Evolutionary conservation across 768 basidiomycete species (phyloP), one percentile per base, ranked within the genome.

Genomic region (Podaxis sp.): DNA sequence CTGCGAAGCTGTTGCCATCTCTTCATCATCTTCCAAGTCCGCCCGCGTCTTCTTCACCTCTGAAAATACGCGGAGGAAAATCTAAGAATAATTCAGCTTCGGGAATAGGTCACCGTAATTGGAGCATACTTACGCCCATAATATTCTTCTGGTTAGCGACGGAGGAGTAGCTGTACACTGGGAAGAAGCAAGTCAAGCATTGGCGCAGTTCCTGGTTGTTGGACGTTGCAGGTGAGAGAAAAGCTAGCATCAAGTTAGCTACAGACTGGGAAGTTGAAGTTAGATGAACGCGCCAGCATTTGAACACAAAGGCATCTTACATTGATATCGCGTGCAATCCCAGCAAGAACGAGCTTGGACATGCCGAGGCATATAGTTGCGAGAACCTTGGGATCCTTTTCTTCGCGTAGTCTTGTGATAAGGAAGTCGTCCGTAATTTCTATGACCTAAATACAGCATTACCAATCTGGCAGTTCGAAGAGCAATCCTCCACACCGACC

Each of bases 181-280:
- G 95, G 78, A 99, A 91, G 82, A 99, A 98, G 72, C 96, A 97
- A 3, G 93, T 88, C n/a, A 99, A 78, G 70, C 94, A 97, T 74
- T 99, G 96, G 44, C 94, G 83, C 17, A 99, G 79, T 65, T 92
- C 86, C 66, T 91, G 88, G 70, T 98, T 98, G 22, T 88, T 84
- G 10, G 79, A 82, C 0, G 96, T 97, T 44, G 89, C 86, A 0
- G 95, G 93, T 0, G 93, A 93, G 60, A 98, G 84, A 72, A 95
- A 99, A 24, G 88, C 81, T n/a, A 83, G 64, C 4, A 80, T 72
- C 20, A 84, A 72, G 61, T 75, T 76, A 30, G 73, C 73, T n/a
- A 81, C 57, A 7, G 77, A 75, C 80, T 81, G 51, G 22, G n/a
- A 49, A 50, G 46, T 37, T 8, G 4, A 44, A 12, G 24, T 64